Base-by-base conservation (phyloP, 257 asterid genomes). In the Lithospermum erythrorhizon region DNA sequence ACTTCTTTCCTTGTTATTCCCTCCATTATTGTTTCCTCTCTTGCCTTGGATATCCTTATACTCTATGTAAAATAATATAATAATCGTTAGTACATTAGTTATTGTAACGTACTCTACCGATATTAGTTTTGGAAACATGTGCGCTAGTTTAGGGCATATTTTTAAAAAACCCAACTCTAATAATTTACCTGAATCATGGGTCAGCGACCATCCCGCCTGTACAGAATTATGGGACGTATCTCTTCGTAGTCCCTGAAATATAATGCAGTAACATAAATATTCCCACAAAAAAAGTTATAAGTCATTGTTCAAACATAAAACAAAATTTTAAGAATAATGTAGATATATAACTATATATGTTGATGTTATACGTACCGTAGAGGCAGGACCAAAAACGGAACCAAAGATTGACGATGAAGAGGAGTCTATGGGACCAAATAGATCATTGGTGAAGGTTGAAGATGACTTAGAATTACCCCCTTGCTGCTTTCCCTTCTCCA, bases 401-500 rank as follows among this genome's bases (percentile, higher is more conserved):
- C 74, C 85, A 66, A 85, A 88, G 75, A 66, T 75, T 21, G 93
- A 71, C 18, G 85, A 66, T n/a, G 81, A 58, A 18, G 21, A 7
- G 1, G 49, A 14, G 62, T 83, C 82, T 62, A 76, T 82, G 0
- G 94, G 88, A 58, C 95, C 95, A 74, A 87, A 87, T 0, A 84
- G 80, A 64, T 87, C 94, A 23, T 30, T 67, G 8, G 90, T 66
- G 55, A 87, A 80, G 60, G 87, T 76, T 25, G 95, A 77, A 25
- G 84, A 68, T 9, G 87, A 73, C 6, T 53, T 41, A 1, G 49
- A 41, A 27, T 70, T 65, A n/a, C 71, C 70, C 35, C 58, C 76
- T 68, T 78, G 77, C 73, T 84, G 77, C 74, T 84, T 87, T 70
- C 72, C 76, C 67, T 81, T 84, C 22, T 87, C 95, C 95, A 87